Base-by-base conservation (phyloP, 306 rosid species). In the Trichosanthes cucumerina region DNA sequence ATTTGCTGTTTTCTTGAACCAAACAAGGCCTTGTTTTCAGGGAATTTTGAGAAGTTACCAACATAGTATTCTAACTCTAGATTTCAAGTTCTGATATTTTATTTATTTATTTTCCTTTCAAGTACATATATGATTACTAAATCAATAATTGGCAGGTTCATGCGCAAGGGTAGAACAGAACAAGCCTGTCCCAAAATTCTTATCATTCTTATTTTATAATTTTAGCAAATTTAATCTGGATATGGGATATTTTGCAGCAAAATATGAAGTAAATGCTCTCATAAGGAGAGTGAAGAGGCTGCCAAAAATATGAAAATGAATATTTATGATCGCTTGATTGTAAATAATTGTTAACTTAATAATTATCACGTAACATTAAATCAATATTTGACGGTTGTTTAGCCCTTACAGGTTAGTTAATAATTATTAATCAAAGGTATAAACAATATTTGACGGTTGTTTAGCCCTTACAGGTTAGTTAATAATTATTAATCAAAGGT, bases 241-340 rank as follows among this genome's bases (percentile, higher is more conserved):
- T n/a, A 0, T 4, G 9, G 50, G 52, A 69, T 69, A 4, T 69
- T 69, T 39, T 38, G 52, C 8, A 39, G 50, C 3, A 23, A n/a
- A 41, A 69, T 21, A 21, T 65, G 47, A 66, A 39, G 74, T 66
- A 70, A 44, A 41, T 70, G 76, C 18, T 11, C 18, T 11, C 7
- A 23, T 2, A 70, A 70, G 74, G 33, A n/a, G 73, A 65, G 24
- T n/a, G 47, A 5, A 38, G 31, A 66, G 28, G 74, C 50, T 66
- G 74, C 74, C 74, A 66, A 66, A 66, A 39, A 9, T 5, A 39
- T 41, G 75, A 68, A 68, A 68, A 68, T n/a, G 52, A 68, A 68
- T 68, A 68, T 68, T 68, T 38, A 68, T 66, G 74, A 65, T 66
- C 12, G 2, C 14, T 64, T 63, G 44, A 16, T 64, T 64, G 23